A percentile compares a stretch with the other conserved stretches of the same genome.
Conservation (phyloP, 306 rosid genomes). For the Cucurbita argyrosperma region DNA sequence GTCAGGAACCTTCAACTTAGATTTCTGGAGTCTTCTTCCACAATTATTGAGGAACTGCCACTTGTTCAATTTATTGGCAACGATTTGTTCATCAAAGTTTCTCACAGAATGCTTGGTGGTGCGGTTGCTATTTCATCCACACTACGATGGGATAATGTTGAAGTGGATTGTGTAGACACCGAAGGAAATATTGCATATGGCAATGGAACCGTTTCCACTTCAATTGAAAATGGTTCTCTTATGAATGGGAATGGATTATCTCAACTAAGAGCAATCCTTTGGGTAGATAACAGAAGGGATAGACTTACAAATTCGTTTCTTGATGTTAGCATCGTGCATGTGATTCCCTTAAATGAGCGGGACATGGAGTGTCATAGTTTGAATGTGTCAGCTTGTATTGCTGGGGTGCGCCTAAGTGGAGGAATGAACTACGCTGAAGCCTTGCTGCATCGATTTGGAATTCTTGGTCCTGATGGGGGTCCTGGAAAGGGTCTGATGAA, state of each 20-base stretch:
- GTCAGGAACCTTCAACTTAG: constrained; percentile 60
- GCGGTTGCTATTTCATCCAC: constrained; percentile 77
- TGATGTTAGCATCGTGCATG: constrained; percentile 47
- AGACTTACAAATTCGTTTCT: constrained; percentile 48
- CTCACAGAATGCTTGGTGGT: constrained; percentile 87
- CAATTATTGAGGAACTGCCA: constrained; percentile 55
- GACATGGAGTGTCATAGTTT: constrained; percentile 67
- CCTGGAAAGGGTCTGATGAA: constrained; percentile 64
- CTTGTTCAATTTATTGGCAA: constrained; percentile 75
- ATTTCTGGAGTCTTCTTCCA: constrained; percentile 72
- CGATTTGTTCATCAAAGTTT: constrained; percentile 49
- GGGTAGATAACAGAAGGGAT: constrained; percentile 51
- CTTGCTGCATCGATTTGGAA: constrained; percentile 75
- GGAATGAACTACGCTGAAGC: constrained; percentile 96
- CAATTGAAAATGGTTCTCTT: constrained; percentile 27
- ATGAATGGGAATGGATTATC: constrained; percentile 41
- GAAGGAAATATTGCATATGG: constrained; percentile 39
- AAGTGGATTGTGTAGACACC: constrained; percentile 64
- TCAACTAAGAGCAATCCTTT: constrained; percentile 71
- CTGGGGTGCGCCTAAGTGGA: constrained; percentile 84
- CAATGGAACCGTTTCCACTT: constrained; percentile 24
- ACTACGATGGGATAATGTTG: constrained; percentile 58
- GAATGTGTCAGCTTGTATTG: constrained; percentile 68
- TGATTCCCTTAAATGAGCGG: constrained; percentile 57
- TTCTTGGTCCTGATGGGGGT: constrained; percentile 85